Evolutionary conservation across 345 rosid genomes (phyloP), one percentile per base, ranked within the genome.

Genomic region (Jatropha curcas): DNA sequence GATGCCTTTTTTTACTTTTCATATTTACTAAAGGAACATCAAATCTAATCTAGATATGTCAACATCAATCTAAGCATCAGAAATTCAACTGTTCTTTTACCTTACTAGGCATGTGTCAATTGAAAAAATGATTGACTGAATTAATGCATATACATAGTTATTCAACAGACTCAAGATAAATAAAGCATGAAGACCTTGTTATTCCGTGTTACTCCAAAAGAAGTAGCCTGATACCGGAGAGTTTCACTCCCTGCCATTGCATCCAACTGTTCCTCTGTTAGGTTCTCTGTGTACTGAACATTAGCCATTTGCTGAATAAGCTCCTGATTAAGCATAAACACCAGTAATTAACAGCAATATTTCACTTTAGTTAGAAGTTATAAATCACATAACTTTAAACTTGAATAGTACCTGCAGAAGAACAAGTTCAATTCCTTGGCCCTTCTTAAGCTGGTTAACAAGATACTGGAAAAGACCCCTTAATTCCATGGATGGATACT

Each of bases 191-290:
- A 71, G 55, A 93, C 99, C 99, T 93, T 96, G 82, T 96, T 96
- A 79, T 91, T 96, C 68, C 96, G 86, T 67, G 98, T 81, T 77
- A 87, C 82, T 71, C 97, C 97, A 85, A 90, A 91, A 7, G 98
- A 93, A 70, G 99, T 93, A 71, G 95, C 98, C 76, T 91, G 98
- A 79, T 86, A 91, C 27, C 98, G 94, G 51, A 96, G 94, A 45
- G 97, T 93, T 79, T 96, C 99, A 83, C 99, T 88, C 65, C 99
- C 99, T 25, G 99, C 99, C 99, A 93, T 96, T 72, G 99, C 90
- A 85, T 93, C 98, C 86, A 96, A 85, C 82, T 96, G 99, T 71
- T 96, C 99, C 84, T 91, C 98, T 14, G 99, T 96, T 74, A 96
- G 85, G 84, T 96, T 96, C 83, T 96, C 98, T 1, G 93, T 96